Base-by-base conservation (phyloP, 306 rosid genomes). In the Arachis stenosperma region DNA sequence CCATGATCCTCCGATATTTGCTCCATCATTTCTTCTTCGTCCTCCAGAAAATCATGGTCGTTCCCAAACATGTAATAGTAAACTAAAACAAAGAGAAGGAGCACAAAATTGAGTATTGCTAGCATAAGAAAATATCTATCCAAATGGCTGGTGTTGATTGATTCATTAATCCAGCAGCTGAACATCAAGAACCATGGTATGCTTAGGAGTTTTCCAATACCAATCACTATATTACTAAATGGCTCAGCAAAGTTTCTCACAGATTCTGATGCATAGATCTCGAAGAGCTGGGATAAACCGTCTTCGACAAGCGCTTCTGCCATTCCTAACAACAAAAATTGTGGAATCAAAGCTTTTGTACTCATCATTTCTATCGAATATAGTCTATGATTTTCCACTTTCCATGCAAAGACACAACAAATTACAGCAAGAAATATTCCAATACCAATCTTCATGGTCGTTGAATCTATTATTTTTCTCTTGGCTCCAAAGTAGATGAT, bases 401-500 rank as follows among this genome's bases (percentile, higher is more conserved):
- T 22, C 52, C 50, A 54, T 1, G 77, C 76, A 2, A 37, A 2
- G 2, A 78, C 0, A 6, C 81, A 1, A 8, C 76, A 78, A 12
- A 64, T 37, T 0, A 37, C 61, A n/a, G 77, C 71, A 71, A 67
- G 64, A 22, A 64, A 0, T 44, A 78, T 9, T 4, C 77, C 81
- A 15, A 48, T 6, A 14, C 48, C 59, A 9, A 65, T 15, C 48
- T 67, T 74, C 37, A 33, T 2, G 37, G 37, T 33, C 2, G 37
- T 33, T 33, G 37, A 33, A 33, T 33, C 37, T 33, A 33, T 33
- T 33, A 33, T 2, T 33, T 33, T 33, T 33, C 37, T 33, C 37
- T 33, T 33, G 37, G 37, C 37, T 2, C 37, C 37, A 33, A 33
- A 33, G 0, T 33, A 1, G 37, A 33, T 4, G 37, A 33, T 33